Conservation (phyloP, 129 eudicot species). For the Pseudognaphalium luteoalbum region DNA sequence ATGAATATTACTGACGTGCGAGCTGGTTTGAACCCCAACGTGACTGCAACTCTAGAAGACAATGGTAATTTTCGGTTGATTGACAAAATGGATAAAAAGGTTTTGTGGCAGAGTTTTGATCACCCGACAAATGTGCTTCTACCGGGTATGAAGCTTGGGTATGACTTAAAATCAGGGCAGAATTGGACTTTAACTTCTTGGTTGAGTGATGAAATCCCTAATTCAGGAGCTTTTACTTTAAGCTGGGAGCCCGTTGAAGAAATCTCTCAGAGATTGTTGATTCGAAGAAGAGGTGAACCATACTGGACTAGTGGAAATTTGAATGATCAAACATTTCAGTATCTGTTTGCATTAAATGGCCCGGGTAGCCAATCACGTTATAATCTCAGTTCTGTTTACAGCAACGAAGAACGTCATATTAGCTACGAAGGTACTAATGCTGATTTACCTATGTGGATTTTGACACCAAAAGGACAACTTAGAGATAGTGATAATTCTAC, state of each 20-base stretch:
- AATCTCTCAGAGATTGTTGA: slow-evolving; percentile 10
- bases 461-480: slow-evolving; percentile 25
- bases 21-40: slow-evolving; percentile 15
- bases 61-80: slow-evolving; percentile 33
- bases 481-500: background rate
- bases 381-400: background rate
- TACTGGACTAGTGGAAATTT: slow-evolving; percentile 32
- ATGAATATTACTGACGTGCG: slow-evolving; percentile 22
- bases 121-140: slow-evolving; percentile 34
- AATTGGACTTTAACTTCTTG: slow-evolving; percentile 36
- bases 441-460: slow-evolving; percentile 3
- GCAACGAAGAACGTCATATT: background rate
- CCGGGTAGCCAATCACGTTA: too few species aligned
- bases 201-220: slow-evolving; percentile 1
- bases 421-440: background rate
- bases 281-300: slow-evolving; percentile 15
- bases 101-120: slow-evolving; percentile 47
- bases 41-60: slow-evolving; percentile 34
- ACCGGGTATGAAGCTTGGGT: slow-evolving; percentile 47
- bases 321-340: too few species aligned
- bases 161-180: background rate
- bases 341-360: too few species aligned
- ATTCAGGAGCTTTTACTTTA: slow-evolving; percentile 28
- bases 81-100: slow-evolving; percentile 13
- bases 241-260: slow-evolving; percentile 18